These are phyloP conservation scores for Diaporthe eres DNA, from an alignment of 2,329 filamentous ascomycete genomes.

Conservation along the genomic window DNA sequence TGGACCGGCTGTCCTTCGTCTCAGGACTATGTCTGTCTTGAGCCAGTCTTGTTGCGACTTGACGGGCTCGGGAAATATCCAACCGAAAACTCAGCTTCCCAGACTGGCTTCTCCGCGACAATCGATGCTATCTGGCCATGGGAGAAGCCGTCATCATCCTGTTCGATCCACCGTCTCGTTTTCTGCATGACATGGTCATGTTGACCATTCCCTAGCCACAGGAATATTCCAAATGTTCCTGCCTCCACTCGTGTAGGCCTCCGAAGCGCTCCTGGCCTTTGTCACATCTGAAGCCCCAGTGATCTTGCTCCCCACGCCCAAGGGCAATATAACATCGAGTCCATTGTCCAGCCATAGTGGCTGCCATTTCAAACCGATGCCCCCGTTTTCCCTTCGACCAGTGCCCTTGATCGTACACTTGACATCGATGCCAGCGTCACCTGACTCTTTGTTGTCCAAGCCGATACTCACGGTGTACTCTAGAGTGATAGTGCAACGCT, in stretches of 20 bases:
- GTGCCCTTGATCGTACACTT: not conserved
- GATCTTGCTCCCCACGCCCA: not conserved
- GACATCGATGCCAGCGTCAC: not conserved
- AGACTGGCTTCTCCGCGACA: too few relatives aligned
- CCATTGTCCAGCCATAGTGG: constrained; percentile 25
- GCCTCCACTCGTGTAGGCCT: not conserved
- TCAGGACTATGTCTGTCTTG: too few relatives aligned
- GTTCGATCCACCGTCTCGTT: too few relatives aligned
- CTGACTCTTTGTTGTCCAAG: not conserved
- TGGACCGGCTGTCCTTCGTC: too few relatives aligned
- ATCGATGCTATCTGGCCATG: too few relatives aligned
- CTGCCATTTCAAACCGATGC: not conserved
- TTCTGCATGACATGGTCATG: not conserved
- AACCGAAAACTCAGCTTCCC: too few relatives aligned
- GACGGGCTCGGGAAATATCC: too few relatives aligned
- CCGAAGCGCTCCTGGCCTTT: not conserved
- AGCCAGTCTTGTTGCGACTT: too few relatives aligned
- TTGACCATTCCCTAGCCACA: not conserved
- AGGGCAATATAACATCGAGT: not conserved
- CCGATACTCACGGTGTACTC: constrained; percentile 1
- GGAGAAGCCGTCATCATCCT: not conserved
- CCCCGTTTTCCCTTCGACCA: not conserved
- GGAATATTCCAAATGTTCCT: constrained; percentile 11
- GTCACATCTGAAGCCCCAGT: not conserved
- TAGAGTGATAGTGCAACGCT: constrained; percentile 8